Base-by-base conservation (phyloP, 805 yeast species). In the Candida coleopterorum region DNA sequence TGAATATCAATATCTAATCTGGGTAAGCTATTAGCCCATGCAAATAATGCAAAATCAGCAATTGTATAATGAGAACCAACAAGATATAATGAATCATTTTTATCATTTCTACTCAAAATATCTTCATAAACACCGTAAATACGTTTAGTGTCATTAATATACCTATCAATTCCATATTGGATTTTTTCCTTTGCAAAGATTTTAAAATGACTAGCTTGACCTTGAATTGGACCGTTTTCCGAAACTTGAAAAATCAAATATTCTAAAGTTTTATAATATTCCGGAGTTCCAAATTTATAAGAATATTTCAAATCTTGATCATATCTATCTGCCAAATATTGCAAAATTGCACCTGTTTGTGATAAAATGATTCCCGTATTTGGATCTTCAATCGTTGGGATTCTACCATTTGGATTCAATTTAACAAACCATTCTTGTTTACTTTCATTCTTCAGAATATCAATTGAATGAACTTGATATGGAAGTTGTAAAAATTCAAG, bases 311-410 rank as follows among this genome's bases (percentile, higher is more conserved):
- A 52, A 8, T 75, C 76, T 36, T 56, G 69, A 49, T 81, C 86
- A 51, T 73, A 81, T 43, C 69, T 75, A 44, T 77, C 83, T 37
- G 74, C 76, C 26, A 80, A 53, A 51, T 77, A 81, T 40, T 64
- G 57, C 55, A 81, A 52, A 42, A 80, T 79, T 2, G 85, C 83
- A 22, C 74, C 85, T 23, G 79, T 67, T 56, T 80, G 85, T 45
- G 70, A 68, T 18, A 81, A 50, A 16, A 72, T 58, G 21, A 64
- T 62, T 4, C 77, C 79, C 4, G 68, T 61, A 24, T 52, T 48
- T 26, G 55, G 50, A 42, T 65, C 68, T 1, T 62, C 60, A 24
- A 81, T 53, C 0, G 78, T 67, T 18, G 87, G 86, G 34, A 81
- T 73, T 47, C 77, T 62, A 4, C 86, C 85, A 47, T 79, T 78